Evolutionary conservation across 2,329 filamentous ascomycete genomes (phyloP).

Genomic region (Emydomyces testavorans): DNA sequence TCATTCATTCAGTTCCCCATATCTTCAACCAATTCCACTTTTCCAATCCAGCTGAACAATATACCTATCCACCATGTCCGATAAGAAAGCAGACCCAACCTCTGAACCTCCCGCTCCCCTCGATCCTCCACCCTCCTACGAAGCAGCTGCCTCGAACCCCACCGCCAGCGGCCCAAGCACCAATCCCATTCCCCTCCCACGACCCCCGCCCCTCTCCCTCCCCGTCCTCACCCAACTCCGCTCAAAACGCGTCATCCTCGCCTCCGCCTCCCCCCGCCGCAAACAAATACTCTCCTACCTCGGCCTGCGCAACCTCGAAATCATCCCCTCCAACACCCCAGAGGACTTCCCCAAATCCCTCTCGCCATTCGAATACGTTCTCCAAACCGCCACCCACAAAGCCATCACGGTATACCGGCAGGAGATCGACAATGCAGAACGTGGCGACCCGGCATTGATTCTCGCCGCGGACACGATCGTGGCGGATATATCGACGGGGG

Average conservation of each 20-base stretch:
- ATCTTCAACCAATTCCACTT: no score
- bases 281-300: slow-evolving; percentile 68
- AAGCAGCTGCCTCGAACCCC: slow-evolving; percentile 18
- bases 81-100: slow-evolving; percentile 9
- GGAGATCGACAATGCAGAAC: slow-evolving; percentile 44
- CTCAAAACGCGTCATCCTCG: slow-evolving; percentile 72
- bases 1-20: no score
- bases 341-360: slow-evolving; percentile 76
- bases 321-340: slow-evolving; percentile 68
- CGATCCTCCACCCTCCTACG: slow-evolving; percentile 30
- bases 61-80: slow-evolving; percentile 12
- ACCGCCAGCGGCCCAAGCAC: not conserved
- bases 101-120: slow-evolving; percentile 7
- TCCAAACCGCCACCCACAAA: slow-evolving; percentile 75
- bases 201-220: slow-evolving; percentile 55
- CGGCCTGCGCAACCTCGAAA: slow-evolving; percentile 69
- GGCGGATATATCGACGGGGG: slow-evolving; percentile 55
- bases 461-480: slow-evolving; percentile 88
- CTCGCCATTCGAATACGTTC: slow-evolving; percentile 79
- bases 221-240: slow-evolving; percentile 68
- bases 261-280: slow-evolving; percentile 76
- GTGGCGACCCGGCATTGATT: slow-evolving; percentile 68
- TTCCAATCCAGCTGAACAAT: not conserved
- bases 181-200: slow-evolving; percentile 23
- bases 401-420: slow-evolving; percentile 59